Conservation (phyloP, 1,284 basidiomycete species). For the Apiotrichum brassicae region DNA sequence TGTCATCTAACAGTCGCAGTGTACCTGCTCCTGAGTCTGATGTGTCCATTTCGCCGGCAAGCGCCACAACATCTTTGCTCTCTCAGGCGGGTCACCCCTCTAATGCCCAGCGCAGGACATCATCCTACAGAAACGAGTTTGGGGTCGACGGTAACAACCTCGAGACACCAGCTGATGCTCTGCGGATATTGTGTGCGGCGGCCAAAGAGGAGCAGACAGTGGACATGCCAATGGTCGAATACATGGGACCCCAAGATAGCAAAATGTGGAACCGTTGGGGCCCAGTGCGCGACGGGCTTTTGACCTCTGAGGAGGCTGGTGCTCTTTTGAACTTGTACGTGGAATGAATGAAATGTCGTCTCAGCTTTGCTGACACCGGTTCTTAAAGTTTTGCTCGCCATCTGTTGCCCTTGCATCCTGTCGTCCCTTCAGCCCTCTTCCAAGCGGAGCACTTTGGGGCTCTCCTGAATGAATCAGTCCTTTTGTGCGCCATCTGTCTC, state of each 20-base stretch:
- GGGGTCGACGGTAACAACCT: too few relatives aligned
- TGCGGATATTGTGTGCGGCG: slow-evolving; percentile 15
- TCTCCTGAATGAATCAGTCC: slow-evolving; percentile 11
- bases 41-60: too few relatives aligned
- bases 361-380: too few relatives aligned
- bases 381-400: slow-evolving; percentile 10
- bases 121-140: too few relatives aligned
- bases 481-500: slow-evolving; percentile 11
- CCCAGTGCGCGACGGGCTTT: slow-evolving; percentile 17
- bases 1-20: too few relatives aligned
- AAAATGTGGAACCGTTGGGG: slow-evolving; percentile 15
- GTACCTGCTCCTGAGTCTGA: too few relatives aligned
- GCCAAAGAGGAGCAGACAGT: slow-evolving; percentile 5
- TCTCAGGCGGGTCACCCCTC: too few relatives aligned
- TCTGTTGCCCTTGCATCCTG: slow-evolving; percentile 7
- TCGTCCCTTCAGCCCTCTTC: slow-evolving; percentile 13
- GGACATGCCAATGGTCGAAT: background rate
- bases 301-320: slow-evolving; percentile 16
- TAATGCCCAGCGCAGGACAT: too few relatives aligned
- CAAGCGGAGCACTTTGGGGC: slow-evolving; percentile 7
- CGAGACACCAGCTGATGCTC: slow-evolving; percentile 18
- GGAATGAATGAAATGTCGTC: background rate
- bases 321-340: slow-evolving; percentile 12
- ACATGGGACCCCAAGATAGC: background rate
- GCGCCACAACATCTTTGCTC: too few relatives aligned